Percentiles rank a stretch among this genome's conserved stretches.
Conservation (phyloP, 371 early-diverging fungal genomes). For the Fennellomyces sp. region DNA sequence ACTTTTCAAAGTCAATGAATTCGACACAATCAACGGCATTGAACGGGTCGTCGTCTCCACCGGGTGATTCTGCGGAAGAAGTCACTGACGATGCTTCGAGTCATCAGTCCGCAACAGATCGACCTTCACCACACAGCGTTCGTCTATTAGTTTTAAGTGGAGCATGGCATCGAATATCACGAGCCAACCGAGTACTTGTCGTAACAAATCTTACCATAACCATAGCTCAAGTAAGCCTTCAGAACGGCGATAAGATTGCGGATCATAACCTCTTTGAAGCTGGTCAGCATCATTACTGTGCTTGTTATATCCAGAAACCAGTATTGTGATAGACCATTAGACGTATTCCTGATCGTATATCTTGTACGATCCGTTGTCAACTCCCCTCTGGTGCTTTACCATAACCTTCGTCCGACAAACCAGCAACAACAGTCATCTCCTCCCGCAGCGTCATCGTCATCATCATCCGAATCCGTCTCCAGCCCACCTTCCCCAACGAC, state of each 20-base stretch:
- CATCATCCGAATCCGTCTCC: no score
- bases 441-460: no score
- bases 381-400: slow-evolving; percentile 37
- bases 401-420: slow-evolving; percentile 25
- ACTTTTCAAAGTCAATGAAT: no score
- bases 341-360: slow-evolving; percentile 41
- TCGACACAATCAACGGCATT: no score
- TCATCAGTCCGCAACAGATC: not conserved
- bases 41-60: no score
- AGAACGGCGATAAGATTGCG: not conserved
- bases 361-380: slow-evolving; percentile 35
- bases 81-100: no score
- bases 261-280: slow-evolving; percentile 16
- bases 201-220: not conserved
- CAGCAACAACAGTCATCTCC: not conserved
- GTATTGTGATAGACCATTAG: slow-evolving; percentile 40
- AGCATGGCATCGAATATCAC: slow-evolving; percentile 27
- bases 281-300: slow-evolving; percentile 21
- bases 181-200: slow-evolving; percentile 14
- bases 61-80: no score
- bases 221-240: slow-evolving; percentile 15
- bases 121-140: not conserved
- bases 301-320: slow-evolving; percentile 25
- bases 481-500: no score
- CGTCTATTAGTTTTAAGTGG: slow-evolving; percentile 4